Evolutionary conservation across 116 monocot species (phyloP), one percentile per base, ranked within the genome.

Genomic region (Cymodocea nodosa): DNA sequence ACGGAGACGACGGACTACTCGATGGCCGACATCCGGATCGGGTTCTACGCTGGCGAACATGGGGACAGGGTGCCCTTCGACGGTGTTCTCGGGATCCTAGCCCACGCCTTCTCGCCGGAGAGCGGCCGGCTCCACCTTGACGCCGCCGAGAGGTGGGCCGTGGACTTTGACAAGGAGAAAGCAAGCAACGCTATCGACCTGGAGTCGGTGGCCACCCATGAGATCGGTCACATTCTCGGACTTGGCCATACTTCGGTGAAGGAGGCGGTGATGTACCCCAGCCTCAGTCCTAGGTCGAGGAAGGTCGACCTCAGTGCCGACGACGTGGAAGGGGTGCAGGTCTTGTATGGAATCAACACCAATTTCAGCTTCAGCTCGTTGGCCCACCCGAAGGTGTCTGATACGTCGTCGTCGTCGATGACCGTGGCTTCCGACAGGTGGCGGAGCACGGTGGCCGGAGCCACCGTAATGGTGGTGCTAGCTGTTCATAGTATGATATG

Each of bases 21-120:
- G 1, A n/a, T 63, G 3, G 91, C 97, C 22, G 83, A 91, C 63
- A 76, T 97, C 53, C 83, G 82, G 70, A 69, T 97, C 15, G 97
- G 81, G 0, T 90, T 97, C 73, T 85, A 76, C 67, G 19, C 14
- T 10, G 91, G 97, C 1, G 83, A 85, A 51, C 97, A 97, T 66
- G 97, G 97, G 3, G 97, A 97, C 65, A 85, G 97, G 19, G 74
- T 85, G 73, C 83, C 97, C 5, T 97, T 97, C 68, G 97, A 97
- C 73, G 91, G 91, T 2, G 80, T 75, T 15, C 63, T 91, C 22
- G 97, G 97, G 13, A 62, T 97, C 56, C 71, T 97, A 7, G 97
- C 83, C 2, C 97, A 97, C 75, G 97, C 90, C 3, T 97, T 91
- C 80, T 90, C 97, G 9, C 91, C 97, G 6, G 76, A 87, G 75